Evolutionary conservation across 306 rosid species (phyloP).

Genomic region (Trifolium fragiferum): DNA sequence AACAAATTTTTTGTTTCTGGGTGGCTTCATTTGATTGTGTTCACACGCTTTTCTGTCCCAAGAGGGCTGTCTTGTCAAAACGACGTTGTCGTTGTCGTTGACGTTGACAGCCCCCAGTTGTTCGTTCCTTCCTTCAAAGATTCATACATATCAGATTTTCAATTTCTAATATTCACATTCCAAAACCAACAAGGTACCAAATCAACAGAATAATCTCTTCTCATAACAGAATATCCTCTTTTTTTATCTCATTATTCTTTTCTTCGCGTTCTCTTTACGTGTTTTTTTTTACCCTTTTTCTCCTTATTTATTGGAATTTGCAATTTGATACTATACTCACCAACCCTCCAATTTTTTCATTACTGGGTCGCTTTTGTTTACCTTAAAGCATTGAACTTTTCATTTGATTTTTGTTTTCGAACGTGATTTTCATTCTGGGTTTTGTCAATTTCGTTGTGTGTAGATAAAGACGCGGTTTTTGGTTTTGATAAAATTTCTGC

Average conservation of each 20-base stretch:
- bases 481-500: conserved; percentile 25
- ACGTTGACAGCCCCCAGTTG: conserved; percentile 61
- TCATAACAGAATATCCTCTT: conserved; percentile 54
- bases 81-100: conserved; percentile 23
- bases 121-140: conserved; percentile 8
- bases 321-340: background rate
- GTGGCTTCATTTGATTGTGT: background rate
- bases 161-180: background rate
- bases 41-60: background rate
- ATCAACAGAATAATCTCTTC: conserved; percentile 44
- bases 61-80: conserved; percentile 61
- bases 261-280: conserved; percentile 49
- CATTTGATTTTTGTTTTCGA: background rate
- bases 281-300: background rate
- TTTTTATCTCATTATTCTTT: background rate
- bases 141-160: background rate
- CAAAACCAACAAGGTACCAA: conserved; percentile 33
- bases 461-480: background rate
- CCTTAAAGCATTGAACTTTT: conserved; percentile 33
- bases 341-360: background rate
- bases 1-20: background rate
- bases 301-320: conserved; percentile 35
- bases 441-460: background rate
- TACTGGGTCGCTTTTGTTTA: background rate
- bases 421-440: conserved; percentile 16